phyloP scores from a whole-genome alignment of 2,329 filamentous ascomycete genomes.

The Lasiodiplodia theobromae region DNA sequence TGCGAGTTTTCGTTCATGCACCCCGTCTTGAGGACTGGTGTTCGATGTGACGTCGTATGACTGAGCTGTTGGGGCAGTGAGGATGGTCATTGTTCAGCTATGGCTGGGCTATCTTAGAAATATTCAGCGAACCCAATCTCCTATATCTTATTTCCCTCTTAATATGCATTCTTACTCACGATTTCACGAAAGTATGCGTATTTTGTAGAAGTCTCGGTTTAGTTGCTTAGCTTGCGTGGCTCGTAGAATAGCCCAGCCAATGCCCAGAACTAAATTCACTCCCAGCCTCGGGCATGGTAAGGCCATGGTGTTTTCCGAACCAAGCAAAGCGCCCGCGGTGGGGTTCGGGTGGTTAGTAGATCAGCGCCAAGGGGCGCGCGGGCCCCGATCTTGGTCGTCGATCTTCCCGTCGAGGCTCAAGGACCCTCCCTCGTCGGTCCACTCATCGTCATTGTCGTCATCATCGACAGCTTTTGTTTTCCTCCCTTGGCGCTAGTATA shows the following conservation, averaged over 20 bases:
- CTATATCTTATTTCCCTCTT: neutral
- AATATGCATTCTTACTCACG: neutral
- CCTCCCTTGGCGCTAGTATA: neutral
- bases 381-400: conserved; percentile 27
- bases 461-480: conserved; percentile 5
- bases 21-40: neutral
- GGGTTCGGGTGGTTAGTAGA: neutral
- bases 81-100: neutral
- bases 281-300: neutral
- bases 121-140: neutral
- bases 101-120: neutral
- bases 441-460: conserved; percentile 13
- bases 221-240: neutral
- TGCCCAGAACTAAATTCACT: too few relatives aligned
- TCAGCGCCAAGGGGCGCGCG: neutral
- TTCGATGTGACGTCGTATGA: neutral
- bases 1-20: neutral
- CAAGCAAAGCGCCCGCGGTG: conserved; percentile 2
- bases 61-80: neutral
- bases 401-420: conserved; percentile 9
- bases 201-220: neutral
- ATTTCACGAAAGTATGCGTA: neutral
- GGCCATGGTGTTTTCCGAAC: neutral
- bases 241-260: neutral
- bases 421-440: neutral